phyloP scores from a whole-genome alignment of 331 rosid species.

The Pyracantha coccinea region DNA sequence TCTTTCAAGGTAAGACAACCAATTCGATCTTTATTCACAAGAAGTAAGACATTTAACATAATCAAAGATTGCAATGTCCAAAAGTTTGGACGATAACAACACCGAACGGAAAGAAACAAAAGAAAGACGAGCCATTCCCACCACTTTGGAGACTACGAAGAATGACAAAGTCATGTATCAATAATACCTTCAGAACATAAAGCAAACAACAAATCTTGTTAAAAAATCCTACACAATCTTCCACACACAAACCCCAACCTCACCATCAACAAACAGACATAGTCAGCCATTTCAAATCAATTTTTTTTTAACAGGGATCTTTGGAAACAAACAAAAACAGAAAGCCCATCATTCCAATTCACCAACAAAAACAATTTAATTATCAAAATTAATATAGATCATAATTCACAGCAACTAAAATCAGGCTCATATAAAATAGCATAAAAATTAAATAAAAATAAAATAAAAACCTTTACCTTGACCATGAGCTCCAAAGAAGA shows the following conservation, averaged over 20 bases:
- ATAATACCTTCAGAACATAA: not conserved
- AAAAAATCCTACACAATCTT: not conserved
- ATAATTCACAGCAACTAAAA: not conserved
- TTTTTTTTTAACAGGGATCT: not conserved
- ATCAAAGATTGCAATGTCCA: slow-evolving; percentile 4
- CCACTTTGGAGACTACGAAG: not conserved
- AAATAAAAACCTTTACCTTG: not conserved
- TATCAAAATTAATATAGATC: not conserved
- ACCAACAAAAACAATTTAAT: not conserved
- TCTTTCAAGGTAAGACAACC: not conserved
- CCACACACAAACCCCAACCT: not conserved
- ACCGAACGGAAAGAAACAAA: not conserved
- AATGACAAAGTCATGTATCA: not conserved
- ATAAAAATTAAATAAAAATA: no score
- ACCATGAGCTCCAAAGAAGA: not conserved
- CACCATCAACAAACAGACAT: not conserved
- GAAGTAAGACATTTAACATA: not conserved
- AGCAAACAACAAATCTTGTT: not conserved
- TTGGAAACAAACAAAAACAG: not conserved
- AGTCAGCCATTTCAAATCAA: not conserved
- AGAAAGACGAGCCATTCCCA: not conserved
- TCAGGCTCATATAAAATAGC: not conserved
- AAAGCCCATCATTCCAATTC: not conserved
- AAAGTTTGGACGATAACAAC: not conserved
- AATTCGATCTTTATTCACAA: not conserved